Base-by-base conservation (phyloP, 2,329 filamentous ascomycete species). In the Ophiocordyceps unilateralis region DNA sequence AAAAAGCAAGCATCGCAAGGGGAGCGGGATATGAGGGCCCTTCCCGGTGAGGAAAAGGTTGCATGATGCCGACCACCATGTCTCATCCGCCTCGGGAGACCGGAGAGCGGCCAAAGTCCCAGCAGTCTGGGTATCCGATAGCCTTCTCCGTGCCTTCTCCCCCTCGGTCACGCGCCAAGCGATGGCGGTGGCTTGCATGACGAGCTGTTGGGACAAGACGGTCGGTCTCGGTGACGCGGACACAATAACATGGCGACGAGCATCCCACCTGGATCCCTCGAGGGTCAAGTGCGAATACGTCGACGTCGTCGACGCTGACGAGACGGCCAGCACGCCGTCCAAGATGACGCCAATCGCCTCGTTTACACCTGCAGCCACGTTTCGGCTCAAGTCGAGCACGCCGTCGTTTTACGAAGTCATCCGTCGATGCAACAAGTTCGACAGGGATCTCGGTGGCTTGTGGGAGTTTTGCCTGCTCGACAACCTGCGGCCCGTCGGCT, bases 401-500 rank as follows among this genome's bases (percentile, higher is more conserved):
- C 37, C 44, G 3, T 49, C 46, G 6, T 53, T 55, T 14, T 41
- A 44, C 28, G 41, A 51, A 22, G 53, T 55, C 17, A 45, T 56
- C 20, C 30, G 45, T 12, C 47, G 43, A 22, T 53, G 51, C 50
- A 56, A 56, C 46, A 55, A 56, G 39, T 50, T 54, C 22, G 45
- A 54, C n/a, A 46, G 46, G 20, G 24, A 50, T 14, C 28, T 46
- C n/a, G 39, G 39, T 9, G 37, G 24, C n/a, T 45, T 51, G 28
- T 55, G 51, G 50, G 45, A 50, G 17, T 55, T 56, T 39, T 44
- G 28, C 24, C 32, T 56, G 23, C 39, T 51, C 15, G 47, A 52
- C 39, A 48, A 51, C 32, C 42, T 46, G 2, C 39, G 39, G 6
- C 52, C 50, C 0, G 45, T 55, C 4, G 54, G 54, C 19, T 55